These are phyloP conservation scores for Crithidia fasciculata DNA, from an alignment of 208 protist species.

Conservation along the genomic window DNA sequence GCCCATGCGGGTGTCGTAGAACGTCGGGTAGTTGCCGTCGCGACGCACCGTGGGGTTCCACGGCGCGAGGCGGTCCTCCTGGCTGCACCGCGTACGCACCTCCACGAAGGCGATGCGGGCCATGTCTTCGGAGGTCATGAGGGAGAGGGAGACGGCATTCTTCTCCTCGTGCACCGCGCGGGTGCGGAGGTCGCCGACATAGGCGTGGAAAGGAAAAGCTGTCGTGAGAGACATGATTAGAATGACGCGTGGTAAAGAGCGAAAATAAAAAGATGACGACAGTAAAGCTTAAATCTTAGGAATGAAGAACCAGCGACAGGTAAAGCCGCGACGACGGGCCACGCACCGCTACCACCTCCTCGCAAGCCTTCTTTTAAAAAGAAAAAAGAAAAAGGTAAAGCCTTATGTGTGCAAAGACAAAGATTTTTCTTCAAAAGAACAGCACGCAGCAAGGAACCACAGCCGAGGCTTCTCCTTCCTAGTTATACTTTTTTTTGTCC, in stretches of 20 bases:
- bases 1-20: conserved; percentile 91
- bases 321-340: too few relatives aligned
- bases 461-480: too few relatives aligned
- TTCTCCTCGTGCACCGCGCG: conserved; percentile 68
- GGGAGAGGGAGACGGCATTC: conserved; percentile 76
- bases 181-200: conserved; percentile 82
- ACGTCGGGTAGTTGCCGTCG: conserved; percentile 58
- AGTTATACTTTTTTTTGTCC: too few relatives aligned
- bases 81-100: conserved; percentile 70
- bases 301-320: too few relatives aligned
- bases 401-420: too few relatives aligned
- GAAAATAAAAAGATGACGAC: neutral
- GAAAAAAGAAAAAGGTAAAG: too few relatives aligned
- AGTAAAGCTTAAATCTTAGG: neutral
- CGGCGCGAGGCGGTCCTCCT: conserved; percentile 58
- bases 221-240: conserved; percentile 86
- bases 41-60: conserved; percentile 32
- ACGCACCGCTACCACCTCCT: too few relatives aligned
- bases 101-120: conserved; percentile 79
- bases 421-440: too few relatives aligned
- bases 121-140: conserved; percentile 86
- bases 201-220: conserved; percentile 85
- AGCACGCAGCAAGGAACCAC: too few relatives aligned
- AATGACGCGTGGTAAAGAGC: neutral
- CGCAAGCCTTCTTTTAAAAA: too few relatives aligned